Evolutionary conservation across 371 early-diverging fungal species (phyloP), one percentile per base, ranked within the genome.

Genomic region (Apophysomyces variabilis): DNA sequence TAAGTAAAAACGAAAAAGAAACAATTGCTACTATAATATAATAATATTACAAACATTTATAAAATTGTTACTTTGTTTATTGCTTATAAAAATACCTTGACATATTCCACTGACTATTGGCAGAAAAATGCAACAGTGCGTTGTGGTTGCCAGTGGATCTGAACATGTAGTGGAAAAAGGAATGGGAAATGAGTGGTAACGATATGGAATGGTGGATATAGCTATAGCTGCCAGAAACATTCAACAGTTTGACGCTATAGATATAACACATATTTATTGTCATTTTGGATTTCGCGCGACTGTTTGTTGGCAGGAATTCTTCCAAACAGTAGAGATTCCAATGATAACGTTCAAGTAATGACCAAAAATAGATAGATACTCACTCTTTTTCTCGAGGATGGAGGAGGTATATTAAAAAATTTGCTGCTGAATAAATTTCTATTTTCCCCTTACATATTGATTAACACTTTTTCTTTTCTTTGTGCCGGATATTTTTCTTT

Each of bases 341-440:
- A 39, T 39, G 59, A 43, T 59, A 59, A 43, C 37, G 43, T 36
- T 36, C 21, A 50, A 50, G 54, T 21, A 50, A 50, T 50, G 54
- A 50, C 54, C 54, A 50, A 50, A 50, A 50, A 50, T 50, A 50
- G 54, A 50, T 50, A 50, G 54, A 50, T 50, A 26, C 21, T 21
- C 21, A 6, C 54, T 26, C 3, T 50, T 50, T 50, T 21, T 50
- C 54, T 50, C 54, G 54, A 50, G 54, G 54, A 18, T 50, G 54
- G 54, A 50, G 54, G 54, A 50, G 54, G 54, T 50, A 50, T 50
- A 50, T 50, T 50, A 50, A 50, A 26, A 26, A 50, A 50, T 18
- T 50, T 50, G 16, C 1, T 7, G n/a, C 9, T 18, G 54, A 50
- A 50, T 50, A 21, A 18, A n/a, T 50, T 50, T 50, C 54, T 50